Base-by-base conservation (phyloP, 352 stramenopile species). In the Globisporangium cystogenes region DNA sequence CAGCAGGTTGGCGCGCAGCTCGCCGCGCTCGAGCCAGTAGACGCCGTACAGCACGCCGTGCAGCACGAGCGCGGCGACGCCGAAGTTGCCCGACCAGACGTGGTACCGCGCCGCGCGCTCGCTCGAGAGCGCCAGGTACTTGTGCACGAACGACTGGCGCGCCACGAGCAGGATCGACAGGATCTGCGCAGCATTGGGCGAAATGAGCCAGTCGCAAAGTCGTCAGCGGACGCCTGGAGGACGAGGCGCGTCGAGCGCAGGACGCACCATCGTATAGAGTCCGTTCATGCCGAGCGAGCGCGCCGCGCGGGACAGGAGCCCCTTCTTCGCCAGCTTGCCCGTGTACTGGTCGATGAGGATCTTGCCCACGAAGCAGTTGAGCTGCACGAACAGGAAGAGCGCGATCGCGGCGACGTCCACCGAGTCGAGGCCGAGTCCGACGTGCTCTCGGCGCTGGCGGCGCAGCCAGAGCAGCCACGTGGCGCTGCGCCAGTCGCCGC, bases 221-320 rank as follows among this genome's bases (percentile, higher is more conserved):
- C 26, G 26, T n/a, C n/a, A n/a, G n/a, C n/a, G n/a, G n/a, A n/a
- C n/a, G n/a, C 26, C 26, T 29, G 26, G 1, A 51, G n/a, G 10
- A 23, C 11, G 14, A 57, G 3, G 18, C 16, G 18, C 16, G 53
- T 40, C 4, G 14, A 42, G 35, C 5, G 11, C 16, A 37, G 29
- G 10, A 51, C 56, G 21, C 40, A 66, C 53, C 55, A 82, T 57
- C 4, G 68, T 53, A 27, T 82, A 83, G 8, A 83, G 65, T 10
- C 72, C 81, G 55, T 89, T 91, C 74, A 87, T 86, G 31, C 81
- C 81, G 15, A 89, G 67, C 0, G 72, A 66, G n/a, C 74, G 63
- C 4, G 62, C 74, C 16, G 67, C 65, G n/a, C 78, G 76, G 23
- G 73, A 59, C 27, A 85, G 27, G 47, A 74, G 55, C 3, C 77